phyloP scores from a whole-genome alignment of 192 early-diverging fungal genomes.

The Backusella tuberculispora region DNA sequence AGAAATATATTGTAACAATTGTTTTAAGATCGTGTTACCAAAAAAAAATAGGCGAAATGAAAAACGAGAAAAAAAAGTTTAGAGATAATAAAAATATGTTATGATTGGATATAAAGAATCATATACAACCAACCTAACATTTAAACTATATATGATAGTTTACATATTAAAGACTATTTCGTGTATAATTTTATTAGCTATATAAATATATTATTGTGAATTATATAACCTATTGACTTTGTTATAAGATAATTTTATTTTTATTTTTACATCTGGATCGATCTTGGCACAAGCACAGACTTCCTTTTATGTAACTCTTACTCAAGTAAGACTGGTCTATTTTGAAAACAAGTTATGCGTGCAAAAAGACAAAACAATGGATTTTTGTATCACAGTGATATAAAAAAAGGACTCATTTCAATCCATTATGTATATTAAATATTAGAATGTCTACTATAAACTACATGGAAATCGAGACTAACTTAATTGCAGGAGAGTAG shows the following conservation, averaged over 20 bases:
- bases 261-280: neutral
- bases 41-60: neutral
- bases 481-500: neutral
- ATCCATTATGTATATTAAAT: neutral
- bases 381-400: neutral
- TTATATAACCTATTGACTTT: neutral
- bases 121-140: neutral
- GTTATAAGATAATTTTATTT: neutral
- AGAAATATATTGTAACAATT: neutral
- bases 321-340: neutral
- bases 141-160: no score
- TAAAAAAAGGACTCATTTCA: neutral
- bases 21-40: neutral
- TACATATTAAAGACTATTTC: neutral
- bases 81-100: neutral
- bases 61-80: neutral
- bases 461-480: neutral
- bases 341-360: neutral
- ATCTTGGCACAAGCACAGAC: conserved; percentile 14
- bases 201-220: neutral
- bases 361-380: neutral
- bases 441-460: neutral
- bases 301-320: neutral
- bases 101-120: neutral
- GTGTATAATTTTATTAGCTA: neutral